These are phyloP conservation scores for Paracamarosporium sp. DNA, from an alignment of 2,329 filamentous ascomycete genomes.

Conservation along the genomic window DNA sequence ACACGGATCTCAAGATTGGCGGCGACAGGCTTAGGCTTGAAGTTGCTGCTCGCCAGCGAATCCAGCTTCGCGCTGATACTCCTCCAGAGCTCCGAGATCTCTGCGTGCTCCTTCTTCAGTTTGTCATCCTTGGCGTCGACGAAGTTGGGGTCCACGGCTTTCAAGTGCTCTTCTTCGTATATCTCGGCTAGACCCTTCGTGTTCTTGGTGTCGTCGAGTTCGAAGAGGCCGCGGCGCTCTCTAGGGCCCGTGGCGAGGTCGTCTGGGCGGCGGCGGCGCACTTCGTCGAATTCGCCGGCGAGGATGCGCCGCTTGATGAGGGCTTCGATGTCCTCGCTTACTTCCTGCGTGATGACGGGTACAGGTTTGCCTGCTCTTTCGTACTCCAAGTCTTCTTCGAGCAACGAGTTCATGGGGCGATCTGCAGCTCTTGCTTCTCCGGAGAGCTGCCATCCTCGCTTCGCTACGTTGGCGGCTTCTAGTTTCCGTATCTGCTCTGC, in stretches of 20 bases:
- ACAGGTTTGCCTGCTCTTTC: constrained; percentile 95
- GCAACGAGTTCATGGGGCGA: constrained; percentile 86
- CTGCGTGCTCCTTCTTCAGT: constrained; percentile 78
- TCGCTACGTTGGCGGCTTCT: constrained; percentile 86
- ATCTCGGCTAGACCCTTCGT: constrained; percentile 87
- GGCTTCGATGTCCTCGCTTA: constrained; percentile 89
- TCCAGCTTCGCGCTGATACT: constrained; percentile 82
- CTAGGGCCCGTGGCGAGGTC: constrained; percentile 67
- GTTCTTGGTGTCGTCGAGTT: constrained; percentile 87
- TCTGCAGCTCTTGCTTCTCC: constrained; percentile 86
- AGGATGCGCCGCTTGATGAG: constrained; percentile 94
- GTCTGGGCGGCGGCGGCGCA: constrained; percentile 81
- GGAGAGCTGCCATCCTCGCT: constrained; percentile 87
- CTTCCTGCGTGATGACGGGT: constrained; percentile 88
- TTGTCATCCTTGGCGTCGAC: constrained; percentile 85
- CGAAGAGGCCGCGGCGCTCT: constrained; percentile 74
- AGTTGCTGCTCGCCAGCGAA: constrained; percentile 90
- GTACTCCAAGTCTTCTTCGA: constrained; percentile 95
- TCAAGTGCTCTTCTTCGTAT: constrained; percentile 91
- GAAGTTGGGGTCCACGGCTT: constrained; percentile 78
- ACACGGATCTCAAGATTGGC: constrained; percentile 85
- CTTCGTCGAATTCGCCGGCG: constrained; percentile 89
- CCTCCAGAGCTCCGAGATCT: constrained; percentile 84
- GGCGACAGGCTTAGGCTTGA: constrained; percentile 85
- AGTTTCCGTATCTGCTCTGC: constrained; percentile 89